Percentiles rank a stretch among this genome's conserved stretches.
Evolutionary conservation across 1,284 basidiomycete genomes (phyloP).

Genomic region (Coniferiporia sulphurascens): DNA sequence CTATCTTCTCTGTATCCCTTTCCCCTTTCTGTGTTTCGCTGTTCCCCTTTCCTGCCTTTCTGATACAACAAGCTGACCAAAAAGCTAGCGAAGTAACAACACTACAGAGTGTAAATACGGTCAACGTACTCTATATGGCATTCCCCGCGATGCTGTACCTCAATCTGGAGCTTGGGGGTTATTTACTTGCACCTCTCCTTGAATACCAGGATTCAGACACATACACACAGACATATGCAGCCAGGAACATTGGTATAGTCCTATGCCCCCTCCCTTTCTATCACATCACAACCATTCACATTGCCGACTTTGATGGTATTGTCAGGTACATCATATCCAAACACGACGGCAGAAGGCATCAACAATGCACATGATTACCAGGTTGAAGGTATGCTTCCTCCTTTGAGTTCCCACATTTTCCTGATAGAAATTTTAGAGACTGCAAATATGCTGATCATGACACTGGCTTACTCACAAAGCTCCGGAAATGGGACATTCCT

Average conservation of each 20-base stretch:
- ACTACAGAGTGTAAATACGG: slow-evolving; percentile 48
- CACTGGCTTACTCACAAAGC: slow-evolving; percentile 11
- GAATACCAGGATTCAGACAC: slow-evolving; percentile 33
- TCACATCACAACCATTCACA: no score
- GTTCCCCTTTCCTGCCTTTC: no score
- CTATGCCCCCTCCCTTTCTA: no score
- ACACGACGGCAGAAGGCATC: slow-evolving; percentile 16
- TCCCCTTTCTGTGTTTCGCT: background rate
- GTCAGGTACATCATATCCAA: slow-evolving; percentile 23
- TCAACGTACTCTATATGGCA: no score
- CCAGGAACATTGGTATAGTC: slow-evolving; percentile 37
- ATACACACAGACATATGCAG: slow-evolving; percentile 31
- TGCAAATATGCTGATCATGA: slow-evolving; percentile 18
- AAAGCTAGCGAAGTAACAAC: slow-evolving; percentile 28
- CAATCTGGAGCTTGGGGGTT: slow-evolving; percentile 36
- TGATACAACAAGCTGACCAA: no score
- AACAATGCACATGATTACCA: slow-evolving; percentile 19
- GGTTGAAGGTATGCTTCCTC: slow-evolving; percentile 26
- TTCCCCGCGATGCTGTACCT: slow-evolving; percentile 44
- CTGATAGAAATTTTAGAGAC: slow-evolving; percentile 3
- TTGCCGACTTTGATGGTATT: background rate
- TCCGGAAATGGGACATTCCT: slow-evolving; percentile 11
- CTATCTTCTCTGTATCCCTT: background rate
- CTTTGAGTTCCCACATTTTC: background rate
- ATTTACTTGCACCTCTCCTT: slow-evolving; percentile 41